Evolutionary conservation across 257 asterid genomes (phyloP), one percentile per base, ranked within the genome.

Genomic region (Scutellaria minor): DNA sequence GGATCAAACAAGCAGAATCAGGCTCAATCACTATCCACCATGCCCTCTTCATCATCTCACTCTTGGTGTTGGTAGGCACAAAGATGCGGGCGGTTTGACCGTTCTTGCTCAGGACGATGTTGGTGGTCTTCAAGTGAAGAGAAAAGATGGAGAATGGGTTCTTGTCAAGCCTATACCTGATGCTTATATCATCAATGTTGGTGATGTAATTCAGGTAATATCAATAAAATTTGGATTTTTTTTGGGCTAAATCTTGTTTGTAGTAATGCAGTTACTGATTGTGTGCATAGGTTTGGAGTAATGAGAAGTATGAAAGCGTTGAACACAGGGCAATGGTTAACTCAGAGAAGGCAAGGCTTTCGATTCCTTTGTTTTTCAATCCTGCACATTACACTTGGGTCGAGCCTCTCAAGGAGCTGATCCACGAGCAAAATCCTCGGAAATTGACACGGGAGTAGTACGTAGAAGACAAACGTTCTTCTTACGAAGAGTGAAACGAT

Each of bases 111-210:
- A 84, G 41, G 88, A 86, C 40, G 82, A 82, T 2, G 87, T 82
- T 14, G 92, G 86, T 6, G 92, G 92, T 6, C 83, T 86, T 24
- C 81, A 84, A 50, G 92, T 86, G 64, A 82, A 84, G 81, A 79
- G 91, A 78, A 86, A 86, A 70, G 92, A 84, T 51, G 92, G 89
- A 15, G 85, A 86, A 69, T 86, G 89, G 92, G 58, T 82, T 60
- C 83, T 83, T 52, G 86, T 84, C 9, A 66, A 75, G 24, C 88
- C 89, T 54, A 71, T 63, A 0, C 86, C 86, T 7, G 46, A 78
- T 56, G 83, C 89, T 7, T 82, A 46, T 44, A 82, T 84, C 64
- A 70, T 81, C 66, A 84, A 84, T 61, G 86, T 84, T 45, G 89
- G 86, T 24, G 92, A 86, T 50, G 80, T 82, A 13, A 75, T 83